phyloP scores from a whole-genome alignment of 768 basidiomycete species.

The Pholiota microspora region DNA sequence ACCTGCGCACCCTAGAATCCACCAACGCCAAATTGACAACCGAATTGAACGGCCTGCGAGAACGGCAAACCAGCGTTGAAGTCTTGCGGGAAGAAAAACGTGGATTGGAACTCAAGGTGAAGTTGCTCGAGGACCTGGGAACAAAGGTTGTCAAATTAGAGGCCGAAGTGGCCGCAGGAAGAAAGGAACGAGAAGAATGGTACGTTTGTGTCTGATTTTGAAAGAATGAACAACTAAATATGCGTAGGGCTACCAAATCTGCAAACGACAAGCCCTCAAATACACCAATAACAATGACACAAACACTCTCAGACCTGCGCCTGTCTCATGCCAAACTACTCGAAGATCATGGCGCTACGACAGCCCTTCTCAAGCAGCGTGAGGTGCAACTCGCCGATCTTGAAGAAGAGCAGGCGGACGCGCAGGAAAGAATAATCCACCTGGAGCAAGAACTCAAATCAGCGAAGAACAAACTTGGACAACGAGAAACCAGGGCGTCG shows the following conservation, averaged over 20 bases:
- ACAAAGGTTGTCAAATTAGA: conserved; percentile 56
- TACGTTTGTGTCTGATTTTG: conserved; percentile 22
- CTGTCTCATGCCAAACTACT: conserved; percentile 60
- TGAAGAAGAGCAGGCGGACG: conserved; percentile 35
- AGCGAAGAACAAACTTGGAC: conserved; percentile 34
- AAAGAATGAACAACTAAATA: background rate
- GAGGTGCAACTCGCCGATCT: conserved; percentile 48
- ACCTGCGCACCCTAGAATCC: conserved; percentile 58
- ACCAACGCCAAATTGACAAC: conserved; percentile 52
- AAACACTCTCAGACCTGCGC: conserved; percentile 58
- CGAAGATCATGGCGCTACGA: conserved; percentile 62
- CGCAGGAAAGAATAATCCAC: conserved; percentile 27
- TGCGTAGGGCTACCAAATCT: conserved; percentile 36
- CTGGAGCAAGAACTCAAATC: conserved; percentile 35
- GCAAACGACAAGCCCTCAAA: conserved; percentile 31
- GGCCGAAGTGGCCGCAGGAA: conserved; percentile 61
- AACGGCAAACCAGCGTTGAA: conserved; percentile 59
- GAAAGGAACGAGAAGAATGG: conserved; percentile 60
- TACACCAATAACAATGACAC: conserved; percentile 54
- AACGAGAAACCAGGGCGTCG: conserved; percentile 28
- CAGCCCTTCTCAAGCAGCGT: conserved; percentile 49
- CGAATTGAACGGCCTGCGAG: conserved; percentile 54
- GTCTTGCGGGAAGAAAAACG: conserved; percentile 76
- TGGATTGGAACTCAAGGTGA: conserved; percentile 52
- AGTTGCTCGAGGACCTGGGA: conserved; percentile 50